These are phyloP conservation scores for Rhodotorula sp. DNA, from an alignment of 1,284 basidiomycete species.

Conservation along the genomic window DNA sequence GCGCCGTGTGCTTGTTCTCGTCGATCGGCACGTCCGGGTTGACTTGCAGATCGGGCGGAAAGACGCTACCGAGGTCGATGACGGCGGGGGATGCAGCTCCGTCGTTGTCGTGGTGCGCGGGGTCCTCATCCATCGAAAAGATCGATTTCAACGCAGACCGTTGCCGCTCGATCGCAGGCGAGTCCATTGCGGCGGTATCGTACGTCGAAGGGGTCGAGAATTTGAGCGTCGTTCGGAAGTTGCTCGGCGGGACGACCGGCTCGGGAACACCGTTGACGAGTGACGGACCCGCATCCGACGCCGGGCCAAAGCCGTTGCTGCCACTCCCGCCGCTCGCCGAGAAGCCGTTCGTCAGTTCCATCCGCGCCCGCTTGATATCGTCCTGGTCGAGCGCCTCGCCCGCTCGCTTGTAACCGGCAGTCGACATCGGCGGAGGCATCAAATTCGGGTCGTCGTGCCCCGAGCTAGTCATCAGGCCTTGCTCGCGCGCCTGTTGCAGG, in stretches of 20 bases:
- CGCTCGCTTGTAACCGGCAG: constrained; percentile 22
- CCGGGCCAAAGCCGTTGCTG: background rate
- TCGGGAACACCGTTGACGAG: constrained; percentile 6
- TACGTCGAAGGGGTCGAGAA: constrained; percentile 12
- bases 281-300: background rate
- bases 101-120: background rate
- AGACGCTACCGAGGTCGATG: constrained; percentile 25
- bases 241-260: constrained; percentile 1
- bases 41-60: constrained; percentile 46
- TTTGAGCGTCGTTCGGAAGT: constrained; percentile 30
- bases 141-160: constrained; percentile 34
- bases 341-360: constrained; percentile 21
- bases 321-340: background rate
- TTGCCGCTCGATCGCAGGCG: constrained; percentile 16
- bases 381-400: constrained; percentile 24
- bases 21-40: constrained; percentile 83
- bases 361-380: constrained; percentile 25
- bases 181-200: constrained; percentile 9
- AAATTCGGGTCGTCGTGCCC: constrained; percentile 7
- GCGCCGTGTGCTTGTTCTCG: constrained; percentile 88
- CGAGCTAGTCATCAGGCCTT: constrained; percentile 74
- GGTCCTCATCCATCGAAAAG: constrained; percentile 31
- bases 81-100: background rate
- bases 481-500: constrained; percentile 75
- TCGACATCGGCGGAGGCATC: background rate